Conservation (phyloP, 805 yeast genomes). For the Starmerella ratchasimensis region DNA sequence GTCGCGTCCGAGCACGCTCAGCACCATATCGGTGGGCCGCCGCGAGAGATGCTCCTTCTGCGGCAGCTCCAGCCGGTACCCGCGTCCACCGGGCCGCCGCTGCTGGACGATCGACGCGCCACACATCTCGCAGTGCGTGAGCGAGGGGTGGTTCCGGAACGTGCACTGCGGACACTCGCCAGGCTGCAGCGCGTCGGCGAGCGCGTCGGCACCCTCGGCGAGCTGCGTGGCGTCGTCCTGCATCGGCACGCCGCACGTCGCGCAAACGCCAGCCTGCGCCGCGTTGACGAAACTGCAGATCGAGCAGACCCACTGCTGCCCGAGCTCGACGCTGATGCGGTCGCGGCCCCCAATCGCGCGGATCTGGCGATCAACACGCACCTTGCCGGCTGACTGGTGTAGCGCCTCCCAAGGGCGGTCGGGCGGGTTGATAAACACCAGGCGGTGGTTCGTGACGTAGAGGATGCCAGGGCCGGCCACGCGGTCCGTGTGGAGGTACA, state of each 20-base stretch:
- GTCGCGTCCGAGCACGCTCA: too few species aligned
- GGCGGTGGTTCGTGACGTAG: neutral
- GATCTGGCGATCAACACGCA: neutral
- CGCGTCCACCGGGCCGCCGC: too few species aligned
- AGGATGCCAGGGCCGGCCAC: too few species aligned
- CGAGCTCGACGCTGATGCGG: neutral
- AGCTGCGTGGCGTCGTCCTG: conserved; percentile 24
- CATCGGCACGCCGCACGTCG: conserved; percentile 49
- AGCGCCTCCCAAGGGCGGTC: too few species aligned
- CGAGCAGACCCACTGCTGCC: conserved; percentile 60
- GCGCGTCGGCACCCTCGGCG: neutral
- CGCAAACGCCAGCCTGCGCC: conserved; percentile 35
- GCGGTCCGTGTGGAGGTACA: too few species aligned
- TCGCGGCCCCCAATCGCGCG: neutral
- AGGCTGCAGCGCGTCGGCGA: conserved; percentile 3
- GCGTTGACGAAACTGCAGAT: conserved; percentile 66
- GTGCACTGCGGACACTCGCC: conserved; percentile 51
- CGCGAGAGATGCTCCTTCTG: too few species aligned
- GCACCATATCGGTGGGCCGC: too few species aligned
- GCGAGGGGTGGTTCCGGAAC: conserved; percentile 67
- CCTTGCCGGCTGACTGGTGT: too few species aligned
- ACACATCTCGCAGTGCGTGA: conserved; percentile 75
- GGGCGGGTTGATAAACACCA: too few species aligned
- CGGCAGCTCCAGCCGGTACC: too few species aligned
- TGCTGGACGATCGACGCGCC: conserved; percentile 49